phyloP scores from a whole-genome alignment of 352 stramenopile genomes.

The Pythium vanterpoolii region DNA sequence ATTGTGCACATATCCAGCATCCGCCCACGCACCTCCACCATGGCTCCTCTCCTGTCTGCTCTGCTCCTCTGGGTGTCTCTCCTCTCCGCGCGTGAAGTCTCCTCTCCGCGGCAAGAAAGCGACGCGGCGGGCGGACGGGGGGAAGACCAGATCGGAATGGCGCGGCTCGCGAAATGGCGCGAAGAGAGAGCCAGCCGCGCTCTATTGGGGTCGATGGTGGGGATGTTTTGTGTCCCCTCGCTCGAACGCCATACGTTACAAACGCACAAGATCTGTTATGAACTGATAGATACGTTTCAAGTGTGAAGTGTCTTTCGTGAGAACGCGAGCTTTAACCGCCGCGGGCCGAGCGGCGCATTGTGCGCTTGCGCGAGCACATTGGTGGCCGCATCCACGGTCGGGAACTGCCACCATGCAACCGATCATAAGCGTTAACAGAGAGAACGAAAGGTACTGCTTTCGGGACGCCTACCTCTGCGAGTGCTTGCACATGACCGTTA shows the following conservation, averaged over 20 bases:
- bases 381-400: slow-evolving; percentile 42
- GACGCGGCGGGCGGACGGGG: not conserved
- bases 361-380: slow-evolving; percentile 51
- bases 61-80: not conserved
- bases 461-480: slow-evolving; percentile 32
- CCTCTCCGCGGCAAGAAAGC: not conserved
- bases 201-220: slow-evolving; percentile 12
- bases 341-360: slow-evolving; percentile 34
- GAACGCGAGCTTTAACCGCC: slow-evolving; percentile 56
- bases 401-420: slow-evolving; percentile 27
- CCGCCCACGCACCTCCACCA: slow-evolving; percentile 27
- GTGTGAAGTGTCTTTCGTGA: slow-evolving; percentile 47
- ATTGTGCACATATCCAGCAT: not conserved
- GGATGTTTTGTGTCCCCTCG: not conserved
- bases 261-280: not conserved
- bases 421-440: not conserved
- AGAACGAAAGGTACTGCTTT: not conserved
- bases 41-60: not conserved
- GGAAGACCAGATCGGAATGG: slow-evolving; percentile 2
- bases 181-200: slow-evolving; percentile 5
- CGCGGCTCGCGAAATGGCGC: slow-evolving; percentile 20
- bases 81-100: not conserved
- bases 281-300: slow-evolving; percentile 5
- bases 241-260: not conserved
- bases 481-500: slow-evolving; percentile 44